These are phyloP conservation scores for Pilaira anomala DNA, from an alignment of 192 early-diverging fungal species.

Conservation along the genomic window DNA sequence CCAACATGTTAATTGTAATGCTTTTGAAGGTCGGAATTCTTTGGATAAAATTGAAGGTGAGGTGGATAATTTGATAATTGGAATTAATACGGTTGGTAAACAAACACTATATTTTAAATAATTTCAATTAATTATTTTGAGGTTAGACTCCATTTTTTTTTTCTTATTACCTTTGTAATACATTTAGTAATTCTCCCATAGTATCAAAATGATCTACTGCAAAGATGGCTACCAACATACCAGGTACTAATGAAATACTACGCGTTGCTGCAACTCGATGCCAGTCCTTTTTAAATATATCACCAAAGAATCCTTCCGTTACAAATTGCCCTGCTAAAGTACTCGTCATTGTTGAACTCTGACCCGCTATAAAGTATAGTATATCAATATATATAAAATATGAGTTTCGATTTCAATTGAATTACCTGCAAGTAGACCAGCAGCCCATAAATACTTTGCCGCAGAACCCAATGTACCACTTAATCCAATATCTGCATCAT, in stretches of 20 bases:
- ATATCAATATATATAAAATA: not conserved
- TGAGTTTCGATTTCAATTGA: not conserved
- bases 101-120: slow-evolving; percentile 10
- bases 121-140: not conserved
- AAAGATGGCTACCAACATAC: slow-evolving; percentile 59
- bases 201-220: slow-evolving; percentile 59
- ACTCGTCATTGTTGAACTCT: slow-evolving; percentile 84
- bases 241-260: slow-evolving; percentile 59
- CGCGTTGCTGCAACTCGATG: slow-evolving; percentile 60
- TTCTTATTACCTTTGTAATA: slow-evolving; percentile 52
- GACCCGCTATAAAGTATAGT: slow-evolving; percentile 52
- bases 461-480: slow-evolving; percentile 57
- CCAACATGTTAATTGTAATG: slow-evolving; percentile 9
- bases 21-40: slow-evolving; percentile 10
- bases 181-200: slow-evolving; percentile 68
- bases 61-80: slow-evolving; percentile 21
- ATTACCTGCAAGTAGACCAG: slow-evolving; percentile 62
- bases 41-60: slow-evolving; percentile 2
- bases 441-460: slow-evolving; percentile 73
- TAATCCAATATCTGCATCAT: slow-evolving; percentile 58
- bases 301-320: slow-evolving; percentile 81
- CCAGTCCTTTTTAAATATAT: slow-evolving; percentile 54
- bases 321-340: slow-evolving; percentile 90
- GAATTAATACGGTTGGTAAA: slow-evolving; percentile 21
- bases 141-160: too few relatives aligned